Percentiles rank a stretch among this genome's conserved stretches.
Evolutionary conservation across 2,329 filamentous ascomycete species (phyloP).

Genomic region (Zymoseptoria ardabiliae): DNA sequence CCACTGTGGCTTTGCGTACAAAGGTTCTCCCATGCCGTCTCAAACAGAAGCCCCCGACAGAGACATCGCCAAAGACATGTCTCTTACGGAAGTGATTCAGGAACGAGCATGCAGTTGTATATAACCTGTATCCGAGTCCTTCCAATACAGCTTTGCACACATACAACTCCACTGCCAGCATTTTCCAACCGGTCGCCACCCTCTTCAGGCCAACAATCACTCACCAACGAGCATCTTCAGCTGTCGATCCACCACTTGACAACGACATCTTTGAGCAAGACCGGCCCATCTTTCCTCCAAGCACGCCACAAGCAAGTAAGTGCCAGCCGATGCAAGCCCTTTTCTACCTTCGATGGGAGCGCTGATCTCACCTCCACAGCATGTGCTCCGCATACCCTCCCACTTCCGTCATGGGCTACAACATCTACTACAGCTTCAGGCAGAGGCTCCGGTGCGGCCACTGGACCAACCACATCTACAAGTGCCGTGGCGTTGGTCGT

Average conservation of each 20-base stretch:
- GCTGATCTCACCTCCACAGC: neutral
- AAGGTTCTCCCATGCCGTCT: neutral
- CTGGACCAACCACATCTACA: neutral
- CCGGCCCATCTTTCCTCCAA: neutral
- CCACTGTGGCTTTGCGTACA: neutral
- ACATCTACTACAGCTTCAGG: neutral
- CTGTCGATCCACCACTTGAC: neutral
- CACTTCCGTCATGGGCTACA: neutral
- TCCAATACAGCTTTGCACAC: too few species aligned
- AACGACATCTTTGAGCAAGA: too few species aligned
- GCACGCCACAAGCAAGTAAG: neutral
- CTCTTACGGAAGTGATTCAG: too few species aligned
- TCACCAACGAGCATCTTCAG: neutral
- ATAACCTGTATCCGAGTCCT: too few species aligned
- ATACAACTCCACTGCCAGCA: too few species aligned
- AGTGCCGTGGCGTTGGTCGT: neutral
- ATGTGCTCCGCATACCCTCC: neutral
- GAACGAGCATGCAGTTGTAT: too few species aligned
- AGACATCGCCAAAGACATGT: neutral
- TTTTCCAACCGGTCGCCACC: too few species aligned
- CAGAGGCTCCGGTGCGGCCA: neutral
- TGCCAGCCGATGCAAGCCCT: neutral
- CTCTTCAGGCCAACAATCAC: too few species aligned
- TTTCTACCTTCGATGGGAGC: neutral
- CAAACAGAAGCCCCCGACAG: neutral